A percentile compares a stretch with the other conserved stretches of the same genome.
Conservation (phyloP, 2,329 filamentous ascomycete genomes). For the Xylariaceae sp. region DNA sequence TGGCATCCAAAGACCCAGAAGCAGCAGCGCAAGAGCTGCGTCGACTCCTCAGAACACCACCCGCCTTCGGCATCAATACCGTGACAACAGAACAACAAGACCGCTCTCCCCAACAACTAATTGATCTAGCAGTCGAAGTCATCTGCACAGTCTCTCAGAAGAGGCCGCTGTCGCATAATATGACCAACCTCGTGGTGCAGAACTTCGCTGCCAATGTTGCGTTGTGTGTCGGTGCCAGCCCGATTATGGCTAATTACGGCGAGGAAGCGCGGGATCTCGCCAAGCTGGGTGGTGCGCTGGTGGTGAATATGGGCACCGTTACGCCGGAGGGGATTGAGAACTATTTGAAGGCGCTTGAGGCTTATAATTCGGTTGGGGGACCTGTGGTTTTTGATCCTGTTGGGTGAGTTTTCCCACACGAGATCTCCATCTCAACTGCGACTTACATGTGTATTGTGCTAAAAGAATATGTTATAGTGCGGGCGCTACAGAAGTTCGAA, state of each 20-base stretch:
- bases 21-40: conserved; percentile 55
- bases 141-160: conserved; percentile 55
- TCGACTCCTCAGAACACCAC: conserved; percentile 45
- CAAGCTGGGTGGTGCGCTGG: conserved; percentile 67
- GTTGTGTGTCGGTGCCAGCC: conserved; percentile 75
- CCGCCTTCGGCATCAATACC: conserved; percentile 24
- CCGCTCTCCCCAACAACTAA: conserved; percentile 21
- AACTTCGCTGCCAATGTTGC: conserved; percentile 93
- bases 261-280: conserved; percentile 79
- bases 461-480: conserved; percentile 41
- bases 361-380: conserved; percentile 72
- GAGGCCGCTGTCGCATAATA: conserved; percentile 83
- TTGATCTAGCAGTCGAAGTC: conserved; percentile 36
- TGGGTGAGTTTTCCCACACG: conserved; percentile 46
- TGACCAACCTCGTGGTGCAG: conserved; percentile 95
- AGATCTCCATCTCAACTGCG: no score
- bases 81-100: conserved; percentile 12
- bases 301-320: conserved; percentile 93
- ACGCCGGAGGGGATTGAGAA: conserved; percentile 68
- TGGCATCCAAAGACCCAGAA: conserved; percentile 64
- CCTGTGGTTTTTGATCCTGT: conserved; percentile 87
- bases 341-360: conserved; percentile 66
- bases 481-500: conserved; percentile 71
- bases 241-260: conserved; percentile 89
- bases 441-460: neutral